Evolutionary conservation across 306 rosid species (phyloP).

Genomic region (Quercus variabilis): DNA sequence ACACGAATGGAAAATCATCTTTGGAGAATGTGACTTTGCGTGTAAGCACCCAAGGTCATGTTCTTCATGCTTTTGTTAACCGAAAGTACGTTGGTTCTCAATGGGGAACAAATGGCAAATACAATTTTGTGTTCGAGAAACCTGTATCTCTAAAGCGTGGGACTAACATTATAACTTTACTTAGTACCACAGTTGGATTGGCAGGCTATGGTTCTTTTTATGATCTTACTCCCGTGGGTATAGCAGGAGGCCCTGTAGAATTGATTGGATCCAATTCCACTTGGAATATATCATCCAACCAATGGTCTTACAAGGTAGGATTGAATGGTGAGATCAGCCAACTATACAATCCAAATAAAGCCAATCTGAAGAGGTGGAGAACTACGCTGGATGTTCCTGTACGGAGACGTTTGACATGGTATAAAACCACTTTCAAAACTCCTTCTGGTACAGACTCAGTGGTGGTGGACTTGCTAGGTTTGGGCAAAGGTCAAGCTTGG

Average conservation of each 20-base stretch:
- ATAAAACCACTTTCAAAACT: no score
- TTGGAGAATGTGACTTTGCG: neutral
- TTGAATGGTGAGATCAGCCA: neutral
- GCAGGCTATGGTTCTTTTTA: constrained; percentile 39
- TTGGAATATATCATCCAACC: constrained; percentile 38
- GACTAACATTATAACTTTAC: constrained; percentile 37
- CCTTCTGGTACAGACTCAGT: no score
- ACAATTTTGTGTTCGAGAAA: constrained; percentile 28
- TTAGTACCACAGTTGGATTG: constrained; percentile 49
- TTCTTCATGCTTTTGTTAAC: constrained; percentile 44
- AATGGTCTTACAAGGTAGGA: constrained; percentile 43
- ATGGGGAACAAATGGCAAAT: constrained; percentile 35
- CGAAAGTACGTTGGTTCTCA: constrained; percentile 45
- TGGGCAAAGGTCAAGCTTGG: no score
- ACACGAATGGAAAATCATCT: no score
- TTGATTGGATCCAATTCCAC: constrained; percentile 39
- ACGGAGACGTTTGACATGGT: no score
- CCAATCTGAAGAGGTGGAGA: no score
- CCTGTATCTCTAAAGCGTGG: constrained; percentile 35
- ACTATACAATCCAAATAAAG: neutral
- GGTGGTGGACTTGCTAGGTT: no score
- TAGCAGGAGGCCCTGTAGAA: constrained; percentile 33
- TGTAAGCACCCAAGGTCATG: constrained; percentile 13
- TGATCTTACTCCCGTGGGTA: constrained; percentile 33
- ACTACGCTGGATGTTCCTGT: no score